Evolutionary conservation across 2,329 filamentous ascomycete species (phyloP).

Genomic region (Exophiala sp.): DNA sequence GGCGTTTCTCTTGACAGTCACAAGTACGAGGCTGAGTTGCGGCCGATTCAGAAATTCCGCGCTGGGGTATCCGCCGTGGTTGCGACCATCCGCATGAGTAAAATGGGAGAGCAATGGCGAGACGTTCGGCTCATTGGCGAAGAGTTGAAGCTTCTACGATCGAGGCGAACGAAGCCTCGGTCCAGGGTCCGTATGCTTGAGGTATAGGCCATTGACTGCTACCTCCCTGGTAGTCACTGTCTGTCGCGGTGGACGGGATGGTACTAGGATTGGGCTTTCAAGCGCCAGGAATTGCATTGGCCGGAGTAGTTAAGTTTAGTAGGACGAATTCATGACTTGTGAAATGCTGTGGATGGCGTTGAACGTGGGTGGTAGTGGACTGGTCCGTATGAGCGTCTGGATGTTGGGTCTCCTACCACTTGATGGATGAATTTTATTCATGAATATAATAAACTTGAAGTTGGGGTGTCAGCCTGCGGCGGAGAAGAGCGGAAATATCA

Average conservation of each 20-base stretch:
- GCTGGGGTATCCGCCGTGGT: slow-evolving; percentile 40
- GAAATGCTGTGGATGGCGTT: neutral
- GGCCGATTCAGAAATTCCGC: slow-evolving; percentile 39
- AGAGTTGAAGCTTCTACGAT: slow-evolving; percentile 32
- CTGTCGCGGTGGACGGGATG: neutral
- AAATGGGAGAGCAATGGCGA: slow-evolving; percentile 42
- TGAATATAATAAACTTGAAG: no score
- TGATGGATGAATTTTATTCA: no score
- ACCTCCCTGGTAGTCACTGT: neutral
- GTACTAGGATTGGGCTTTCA: no score
- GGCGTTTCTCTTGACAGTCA: slow-evolving; percentile 52
- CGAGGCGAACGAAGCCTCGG: slow-evolving; percentile 12
- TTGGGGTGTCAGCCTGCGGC: neutral
- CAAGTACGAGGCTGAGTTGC: slow-evolving; percentile 29
- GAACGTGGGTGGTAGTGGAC: no score
- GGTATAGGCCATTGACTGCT: slow-evolving; percentile 4
- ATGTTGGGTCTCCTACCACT: no score
- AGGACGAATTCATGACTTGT: neutral
- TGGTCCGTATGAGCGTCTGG: no score
- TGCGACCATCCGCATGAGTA: slow-evolving; percentile 43
- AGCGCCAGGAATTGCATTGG: neutral
- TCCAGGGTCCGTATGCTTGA: slow-evolving; percentile 13
- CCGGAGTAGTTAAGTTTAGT: neutral
- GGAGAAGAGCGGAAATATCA: neutral
- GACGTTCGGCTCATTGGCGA: slow-evolving; percentile 41